phyloP scores from a whole-genome alignment of 495 filamentous ascomycete species.

The Aspergillus cristatus region DNA sequence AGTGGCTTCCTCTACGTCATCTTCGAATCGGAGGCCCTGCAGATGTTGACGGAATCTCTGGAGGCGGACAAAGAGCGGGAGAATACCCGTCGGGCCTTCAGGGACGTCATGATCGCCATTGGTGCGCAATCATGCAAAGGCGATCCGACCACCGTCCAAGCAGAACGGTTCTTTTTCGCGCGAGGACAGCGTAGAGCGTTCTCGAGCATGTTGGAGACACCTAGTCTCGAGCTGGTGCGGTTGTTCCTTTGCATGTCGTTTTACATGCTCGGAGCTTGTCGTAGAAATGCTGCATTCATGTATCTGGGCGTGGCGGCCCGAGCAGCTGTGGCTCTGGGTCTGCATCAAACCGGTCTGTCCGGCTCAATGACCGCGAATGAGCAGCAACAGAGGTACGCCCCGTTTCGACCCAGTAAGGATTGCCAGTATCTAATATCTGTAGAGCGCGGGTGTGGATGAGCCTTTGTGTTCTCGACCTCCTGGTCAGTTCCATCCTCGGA shows the following conservation, averaged over 20 bases:
- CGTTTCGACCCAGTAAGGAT: too few species aligned
- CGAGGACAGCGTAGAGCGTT: slow-evolving; percentile 30
- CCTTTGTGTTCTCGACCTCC: slow-evolving; percentile 33
- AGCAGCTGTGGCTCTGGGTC: slow-evolving; percentile 32
- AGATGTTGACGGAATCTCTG: slow-evolving; percentile 3
- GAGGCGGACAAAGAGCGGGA: slow-evolving; percentile 12
- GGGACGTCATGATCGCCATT: slow-evolving; percentile 33
- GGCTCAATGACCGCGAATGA: slow-evolving; percentile 8
- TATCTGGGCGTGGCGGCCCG: slow-evolving; percentile 37
- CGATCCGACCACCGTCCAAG: slow-evolving; percentile 10
- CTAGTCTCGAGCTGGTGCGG: slow-evolving; percentile 31
- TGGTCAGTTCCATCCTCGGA: slow-evolving; percentile 35
- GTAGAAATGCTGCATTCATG: slow-evolving; percentile 41
- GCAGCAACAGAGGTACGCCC: slow-evolving; percentile 15
- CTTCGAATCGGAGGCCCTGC: slow-evolving; percentile 9
- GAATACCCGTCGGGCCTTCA: slow-evolving; percentile 19
- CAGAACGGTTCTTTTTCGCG: slow-evolving; percentile 27
- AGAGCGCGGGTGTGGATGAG: slow-evolving; percentile 36
- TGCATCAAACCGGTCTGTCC: slow-evolving; percentile 20
- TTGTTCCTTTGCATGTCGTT: slow-evolving; percentile 36
- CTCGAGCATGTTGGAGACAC: slow-evolving; percentile 31
- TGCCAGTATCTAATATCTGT: too few species aligned
- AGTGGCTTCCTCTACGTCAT: slow-evolving; percentile 25
- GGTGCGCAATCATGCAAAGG: slow-evolving; percentile 30
- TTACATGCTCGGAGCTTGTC: slow-evolving; percentile 40